Evolutionary conservation across 192 early-diverging fungal genomes (phyloP), one percentile per base, ranked within the genome.

Genomic region (Entomortierella lignicola): DNA sequence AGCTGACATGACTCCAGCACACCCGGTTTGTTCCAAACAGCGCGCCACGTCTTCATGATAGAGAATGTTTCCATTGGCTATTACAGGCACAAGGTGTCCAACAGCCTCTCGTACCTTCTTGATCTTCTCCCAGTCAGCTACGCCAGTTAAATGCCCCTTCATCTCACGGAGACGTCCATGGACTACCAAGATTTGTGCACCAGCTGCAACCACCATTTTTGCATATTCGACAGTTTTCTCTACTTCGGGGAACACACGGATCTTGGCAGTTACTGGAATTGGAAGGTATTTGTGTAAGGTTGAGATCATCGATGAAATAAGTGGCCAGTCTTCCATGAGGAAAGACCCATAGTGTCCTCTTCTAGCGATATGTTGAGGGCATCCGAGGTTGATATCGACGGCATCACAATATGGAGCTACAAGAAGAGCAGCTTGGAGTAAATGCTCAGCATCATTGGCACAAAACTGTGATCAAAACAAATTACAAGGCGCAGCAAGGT

Each of bases 11-110:
- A 99, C 94, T 27, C 96, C 98, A 63, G 94, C 97, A 29, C 88
- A 93, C 13, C 93, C 93, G 11, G 97, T 99, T n/a, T 80, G 72
- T 15, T 91, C 88, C 1, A 99, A 59, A 55, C 96, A 98, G 4
- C 87, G 72, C 60, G 93, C 88, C 34, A 98, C 85, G 58, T 99
- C 97, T 81, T 98, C 94, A 27, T 84, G 83, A 69, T 98, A 99
- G 21, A 97, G 83, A 48, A 99, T 96, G 66, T 99, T 98, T n/a
- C 98, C 98, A 66, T 99, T 99, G 56, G 96, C 96, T 84, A 99
- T 87, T 12, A 99, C 95, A 0, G 98, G 98, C 0, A 99, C 74
- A 18, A 69, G 20, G 23, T 77, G 74, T 12, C 67, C 84, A 11
- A 96, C 88, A 8, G 92, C 92, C 29, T 94, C 89, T 66, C 91